Percentiles rank a stretch among this genome's conserved stretches.
Evolutionary conservation across 768 basidiomycete genomes (phyloP).

Genomic region (Basidioascus undulatus): DNA sequence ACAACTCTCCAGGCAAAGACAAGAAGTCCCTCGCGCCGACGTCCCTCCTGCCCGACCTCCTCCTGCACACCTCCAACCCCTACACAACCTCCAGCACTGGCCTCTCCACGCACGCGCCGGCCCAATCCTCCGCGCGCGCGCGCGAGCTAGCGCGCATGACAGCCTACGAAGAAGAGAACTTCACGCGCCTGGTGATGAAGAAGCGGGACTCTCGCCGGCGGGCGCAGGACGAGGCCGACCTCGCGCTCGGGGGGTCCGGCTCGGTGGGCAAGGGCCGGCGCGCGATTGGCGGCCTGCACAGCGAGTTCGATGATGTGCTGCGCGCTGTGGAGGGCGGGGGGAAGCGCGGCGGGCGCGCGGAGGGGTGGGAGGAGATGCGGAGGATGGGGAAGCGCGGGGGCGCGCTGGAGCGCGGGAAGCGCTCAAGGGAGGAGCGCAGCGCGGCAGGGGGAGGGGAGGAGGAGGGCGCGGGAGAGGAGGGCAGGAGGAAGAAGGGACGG

Average conservation of each 20-base stretch:
- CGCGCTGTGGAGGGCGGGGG: slow-evolving; percentile 32
- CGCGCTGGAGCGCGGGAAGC: slow-evolving; percentile 9
- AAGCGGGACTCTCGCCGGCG: slow-evolving; percentile 60
- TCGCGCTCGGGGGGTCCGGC: slow-evolving; percentile 54
- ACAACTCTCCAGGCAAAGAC: slow-evolving; percentile 19
- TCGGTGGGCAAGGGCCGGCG: slow-evolving; percentile 16
- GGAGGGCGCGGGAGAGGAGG: no score
- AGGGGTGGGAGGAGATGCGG: slow-evolving; percentile 58
- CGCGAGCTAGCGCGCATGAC: slow-evolving; percentile 53
- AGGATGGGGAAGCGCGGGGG: slow-evolving; percentile 25
- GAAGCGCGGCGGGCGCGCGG: slow-evolving; percentile 45
- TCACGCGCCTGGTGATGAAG: slow-evolving; percentile 68
- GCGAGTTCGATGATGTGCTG: no score
- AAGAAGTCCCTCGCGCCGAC: slow-evolving; percentile 17
- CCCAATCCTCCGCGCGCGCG: slow-evolving; percentile 41
- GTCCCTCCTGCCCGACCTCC: slow-evolving; percentile 9
- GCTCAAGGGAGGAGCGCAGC: no score
- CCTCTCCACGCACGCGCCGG: slow-evolving; percentile 26
- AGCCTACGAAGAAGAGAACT: slow-evolving; percentile 85
- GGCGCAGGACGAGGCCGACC: slow-evolving; percentile 54
- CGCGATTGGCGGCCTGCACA: slow-evolving; percentile 7
- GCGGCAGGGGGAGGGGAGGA: no score
- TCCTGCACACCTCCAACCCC: slow-evolving; percentile 12
- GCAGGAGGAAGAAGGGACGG: no score
- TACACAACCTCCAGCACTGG: slow-evolving; percentile 31